Base-by-base conservation (phyloP, 1,139 yeast genomes). In the Blastobotrys proliferans region DNA sequence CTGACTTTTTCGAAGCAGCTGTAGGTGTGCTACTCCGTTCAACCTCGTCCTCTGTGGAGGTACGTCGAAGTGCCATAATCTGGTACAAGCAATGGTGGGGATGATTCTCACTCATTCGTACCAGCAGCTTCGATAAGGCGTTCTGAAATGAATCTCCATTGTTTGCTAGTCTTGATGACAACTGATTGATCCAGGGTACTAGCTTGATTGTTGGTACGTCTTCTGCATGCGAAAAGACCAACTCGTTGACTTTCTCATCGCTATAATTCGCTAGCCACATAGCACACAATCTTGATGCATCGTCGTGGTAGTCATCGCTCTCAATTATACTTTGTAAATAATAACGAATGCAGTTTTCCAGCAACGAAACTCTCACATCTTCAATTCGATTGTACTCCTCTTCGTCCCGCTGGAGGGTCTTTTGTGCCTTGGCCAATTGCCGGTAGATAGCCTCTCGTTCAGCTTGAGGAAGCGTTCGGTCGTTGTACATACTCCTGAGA, bases 131-230 rank as follows among this genome's bases (percentile, higher is more conserved):
- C 34, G 72, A 73, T 32, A 92, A 64, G 0, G 74, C 59, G 1
- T 48, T 52, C 55, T 87, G 96, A 54, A 87, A 88, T 0, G 50
- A 14, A 13, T 8, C 17, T 24, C 40, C 35, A 30, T 32, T 25
- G 18, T 35, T 38, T 83, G 29, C 67, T 18, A 90, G 61, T 45
- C 95, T 70, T 0, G 97, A 86, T 4, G 86, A 73, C 36, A 92
- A 69, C 58, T 92, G 98, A 46, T 85, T 81, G 35, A 82, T 70
- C 95, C 97, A 88, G 0, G 87, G 77, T 3, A 86, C 70, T 44
- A 87, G 74, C 53, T 80, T 80, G 54, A 70, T 68, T 17, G 75
- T 69, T 0, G 94, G 83, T 24, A 86, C 64, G 3, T 74, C 60
- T 14, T 70, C 64, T 0, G 61, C 49, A n/a, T 54, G 48, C 17